Base-by-base conservation (phyloP, 495 filamentous ascomycete species). In the Aspergillus heteromorphus region DNA sequence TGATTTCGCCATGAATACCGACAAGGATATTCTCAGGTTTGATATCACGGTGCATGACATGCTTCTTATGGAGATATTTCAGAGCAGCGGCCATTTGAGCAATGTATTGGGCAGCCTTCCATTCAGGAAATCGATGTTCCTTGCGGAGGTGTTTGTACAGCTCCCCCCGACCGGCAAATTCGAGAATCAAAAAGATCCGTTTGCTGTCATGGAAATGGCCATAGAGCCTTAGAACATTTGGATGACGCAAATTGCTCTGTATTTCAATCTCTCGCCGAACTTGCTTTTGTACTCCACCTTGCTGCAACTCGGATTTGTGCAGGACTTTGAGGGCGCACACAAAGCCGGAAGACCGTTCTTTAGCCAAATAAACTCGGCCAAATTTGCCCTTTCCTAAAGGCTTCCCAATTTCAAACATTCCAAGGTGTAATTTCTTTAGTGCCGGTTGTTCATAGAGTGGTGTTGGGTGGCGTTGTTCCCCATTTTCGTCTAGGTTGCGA, bases 21-120 rank as follows among this genome's bases (percentile, higher is more conserved):
- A 98, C 86, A 14, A 98, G 83, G 60, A 98, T 98, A 64, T 98
- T 98, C 72, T 98, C 93, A 10, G 93, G 93, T 75, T 98, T 98
- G 75, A 98, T 98, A 61, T 98, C 93, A 41, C 93, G 86, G 64
- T 98, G 93, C 75, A 98, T 98, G 59, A 98, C 90, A 67, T 98
- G 93, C 75, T 98, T 97, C 67, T 88, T 89, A 74, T 98, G 93
- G 20, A 97, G 76, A 61, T 97, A 97, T 54, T 83, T 84, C 60
- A 98, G 73, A 19, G 93, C 93, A 41, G 88, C 85, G 17, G 95
- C 89, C 95, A 98, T 97, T 72, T 98, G 93, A n/a, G 92, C 95
- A 58, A 97, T 89, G 65, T 96, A 98, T 73, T 93, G 86, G 23
- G 92, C 91, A 40, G 95, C 95, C 69, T 92, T 93, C 87, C 89